These are phyloP conservation scores for Dactylellina leptospora DNA, from an alignment of 2,329 filamentous ascomycete species.

Conservation along the genomic window DNA sequence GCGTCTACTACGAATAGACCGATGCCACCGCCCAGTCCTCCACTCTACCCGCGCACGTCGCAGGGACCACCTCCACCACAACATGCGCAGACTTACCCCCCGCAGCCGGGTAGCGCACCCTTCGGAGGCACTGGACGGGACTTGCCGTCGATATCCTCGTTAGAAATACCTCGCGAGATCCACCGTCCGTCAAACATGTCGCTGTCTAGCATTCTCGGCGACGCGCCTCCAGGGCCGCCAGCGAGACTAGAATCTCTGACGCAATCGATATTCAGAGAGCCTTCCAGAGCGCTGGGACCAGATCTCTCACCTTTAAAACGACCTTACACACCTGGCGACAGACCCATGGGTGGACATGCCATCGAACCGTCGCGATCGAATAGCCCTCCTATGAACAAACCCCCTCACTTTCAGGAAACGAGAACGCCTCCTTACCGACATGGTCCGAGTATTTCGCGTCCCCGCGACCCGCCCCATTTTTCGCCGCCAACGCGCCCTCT, in stretches of 20 bases:
- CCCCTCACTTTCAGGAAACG: constrained; percentile 33
- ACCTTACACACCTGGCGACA: constrained; percentile 45
- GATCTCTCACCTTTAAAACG: constrained; percentile 49
- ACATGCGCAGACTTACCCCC: constrained; percentile 45
- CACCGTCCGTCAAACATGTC: constrained; percentile 41
- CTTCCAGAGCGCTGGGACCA: constrained; percentile 29
- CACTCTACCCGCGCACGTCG: constrained; percentile 41
- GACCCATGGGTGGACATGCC: constrained; percentile 42
- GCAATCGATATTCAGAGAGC: constrained; percentile 45
- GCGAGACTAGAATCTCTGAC: constrained; percentile 34
- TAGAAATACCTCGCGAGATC: constrained; percentile 46
- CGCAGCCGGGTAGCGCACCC: constrained; percentile 14
- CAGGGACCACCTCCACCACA: constrained; percentile 21
- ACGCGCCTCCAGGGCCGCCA: constrained; percentile 39
- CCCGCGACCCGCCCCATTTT: constrained; percentile 33
- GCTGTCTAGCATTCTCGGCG: constrained; percentile 48
- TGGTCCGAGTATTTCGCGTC: constrained; percentile 35
- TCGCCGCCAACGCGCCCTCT: constrained; percentile 44
- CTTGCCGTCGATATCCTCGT: constrained; percentile 42
- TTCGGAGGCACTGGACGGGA: constrained; percentile 43
- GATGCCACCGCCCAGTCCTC: constrained; percentile 48
- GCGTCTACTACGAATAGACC: constrained; percentile 36
- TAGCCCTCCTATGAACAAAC: constrained; percentile 41
- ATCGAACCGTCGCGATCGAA: constrained; percentile 47
- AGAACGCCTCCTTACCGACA: constrained; percentile 42